Percentiles rank a stretch among this genome's conserved stretches.
Conservation (phyloP, 257 asterid species). For the Nicotiana noctiflora region DNA sequence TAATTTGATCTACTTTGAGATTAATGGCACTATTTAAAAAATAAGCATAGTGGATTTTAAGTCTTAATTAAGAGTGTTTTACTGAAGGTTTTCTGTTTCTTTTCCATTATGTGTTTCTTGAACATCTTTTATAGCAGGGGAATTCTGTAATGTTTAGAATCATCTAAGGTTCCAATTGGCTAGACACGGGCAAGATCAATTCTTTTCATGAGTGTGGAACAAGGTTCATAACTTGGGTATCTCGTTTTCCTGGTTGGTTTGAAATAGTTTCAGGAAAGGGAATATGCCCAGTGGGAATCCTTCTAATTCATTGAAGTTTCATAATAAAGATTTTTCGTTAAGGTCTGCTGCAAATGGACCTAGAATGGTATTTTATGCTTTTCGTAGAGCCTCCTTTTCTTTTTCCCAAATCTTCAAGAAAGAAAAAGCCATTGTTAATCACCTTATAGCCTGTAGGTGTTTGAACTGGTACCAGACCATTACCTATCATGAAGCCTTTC, state of each 20-base stretch:
- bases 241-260: background rate
- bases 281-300: background rate
- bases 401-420: background rate
- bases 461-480: background rate
- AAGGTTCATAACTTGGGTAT: background rate
- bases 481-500: background rate
- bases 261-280: background rate
- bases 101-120: background rate
- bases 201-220: background rate
- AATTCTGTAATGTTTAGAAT: background rate
- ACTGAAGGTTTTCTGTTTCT: background rate
- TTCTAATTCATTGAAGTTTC: background rate
- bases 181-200: background rate
- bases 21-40: background rate
- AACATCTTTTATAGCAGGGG: background rate
- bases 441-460: background rate
- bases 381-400: background rate
- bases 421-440: background rate
- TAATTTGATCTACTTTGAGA: background rate
- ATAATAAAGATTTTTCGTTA: background rate
- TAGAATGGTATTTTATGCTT: background rate
- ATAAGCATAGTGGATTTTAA: background rate
- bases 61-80: background rate
- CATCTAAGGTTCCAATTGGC: background rate
- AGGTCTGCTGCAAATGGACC: background rate